Percentiles rank a stretch among this genome's conserved stretches.
Conservation (phyloP, 2,329 filamentous ascomycete species). For the Pseudogymnoascus sp. region DNA sequence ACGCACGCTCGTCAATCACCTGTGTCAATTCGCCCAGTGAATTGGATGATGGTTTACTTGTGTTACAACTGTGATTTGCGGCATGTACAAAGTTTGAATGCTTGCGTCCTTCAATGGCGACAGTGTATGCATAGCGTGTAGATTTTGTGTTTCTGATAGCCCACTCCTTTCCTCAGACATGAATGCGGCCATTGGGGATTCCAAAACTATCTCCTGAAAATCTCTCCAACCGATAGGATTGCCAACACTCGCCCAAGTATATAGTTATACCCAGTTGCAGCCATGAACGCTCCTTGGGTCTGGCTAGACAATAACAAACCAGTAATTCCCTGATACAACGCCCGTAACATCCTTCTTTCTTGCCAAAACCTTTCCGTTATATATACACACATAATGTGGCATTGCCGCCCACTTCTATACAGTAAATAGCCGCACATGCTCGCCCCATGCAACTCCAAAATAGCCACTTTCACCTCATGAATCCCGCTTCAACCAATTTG, state of each 20-base stretch:
- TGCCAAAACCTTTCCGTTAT: background rate
- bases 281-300: background rate
- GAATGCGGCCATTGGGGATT: background rate
- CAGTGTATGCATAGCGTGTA: background rate
- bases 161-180: background rate
- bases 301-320: background rate
- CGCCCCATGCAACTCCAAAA: background rate
- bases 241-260: background rate
- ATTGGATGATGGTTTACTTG: background rate
- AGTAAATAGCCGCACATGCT: background rate
- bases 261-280: background rate
- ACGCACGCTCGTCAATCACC: background rate
- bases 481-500: conserved; percentile 44
- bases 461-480: conserved; percentile 9
- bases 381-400: background rate
- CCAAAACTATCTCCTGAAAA: background rate
- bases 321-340: background rate
- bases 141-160: background rate
- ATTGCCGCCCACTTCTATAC: background rate
- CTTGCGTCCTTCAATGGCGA: background rate
- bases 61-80: background rate
- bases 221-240: background rate
- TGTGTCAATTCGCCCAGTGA: background rate
- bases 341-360: background rate
- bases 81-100: background rate